Percentiles rank a stretch among this genome's conserved stretches.
phyloP scores from a whole-genome alignment of 805 yeast species.

The Blastobotrys attinorum region DNA sequence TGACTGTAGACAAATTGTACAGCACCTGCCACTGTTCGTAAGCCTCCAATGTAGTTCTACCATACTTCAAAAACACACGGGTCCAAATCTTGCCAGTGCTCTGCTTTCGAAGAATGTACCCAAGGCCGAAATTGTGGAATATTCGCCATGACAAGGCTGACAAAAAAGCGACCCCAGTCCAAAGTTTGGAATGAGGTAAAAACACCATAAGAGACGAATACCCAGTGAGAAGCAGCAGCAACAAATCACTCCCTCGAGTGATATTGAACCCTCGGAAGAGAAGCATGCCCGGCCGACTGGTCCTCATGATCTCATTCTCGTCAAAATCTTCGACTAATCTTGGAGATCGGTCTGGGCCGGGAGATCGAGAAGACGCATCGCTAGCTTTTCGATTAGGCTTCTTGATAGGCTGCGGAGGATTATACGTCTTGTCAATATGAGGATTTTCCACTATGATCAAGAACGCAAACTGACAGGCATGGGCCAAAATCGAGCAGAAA shows the following conservation, averaged over 20 bases:
- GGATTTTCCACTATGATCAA: constrained; percentile 74
- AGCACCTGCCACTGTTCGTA: constrained; percentile 66
- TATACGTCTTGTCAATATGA: constrained; percentile 69
- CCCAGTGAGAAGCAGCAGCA: constrained; percentile 35
- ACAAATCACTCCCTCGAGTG: constrained; percentile 55
- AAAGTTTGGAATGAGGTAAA: constrained; percentile 25
- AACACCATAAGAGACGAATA: constrained; percentile 35
- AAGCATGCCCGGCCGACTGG: constrained; percentile 34
- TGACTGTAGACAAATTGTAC: constrained; percentile 43
- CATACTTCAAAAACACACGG: constrained; percentile 53
- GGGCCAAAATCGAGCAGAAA: constrained; percentile 64
- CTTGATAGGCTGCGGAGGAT: constrained; percentile 20
- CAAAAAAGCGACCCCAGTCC: constrained; percentile 29
- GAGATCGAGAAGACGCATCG: constrained; percentile 5
- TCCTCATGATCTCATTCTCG: constrained; percentile 4
- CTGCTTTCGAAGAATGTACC: constrained; percentile 48
- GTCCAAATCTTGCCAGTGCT: constrained; percentile 57
- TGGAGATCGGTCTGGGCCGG: not conserved
- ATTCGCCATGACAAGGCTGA: constrained; percentile 42
- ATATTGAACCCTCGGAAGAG: constrained; percentile 56
- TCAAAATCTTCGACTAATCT: not conserved
- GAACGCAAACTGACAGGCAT: constrained; percentile 67
- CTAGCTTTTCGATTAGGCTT: constrained; percentile 7
- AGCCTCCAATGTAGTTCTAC: constrained; percentile 55
- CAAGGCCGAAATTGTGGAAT: constrained; percentile 43